These are phyloP conservation scores for Penicillium chermesinum DNA, from an alignment of 495 filamentous ascomycete species.

Conservation along the genomic window DNA sequence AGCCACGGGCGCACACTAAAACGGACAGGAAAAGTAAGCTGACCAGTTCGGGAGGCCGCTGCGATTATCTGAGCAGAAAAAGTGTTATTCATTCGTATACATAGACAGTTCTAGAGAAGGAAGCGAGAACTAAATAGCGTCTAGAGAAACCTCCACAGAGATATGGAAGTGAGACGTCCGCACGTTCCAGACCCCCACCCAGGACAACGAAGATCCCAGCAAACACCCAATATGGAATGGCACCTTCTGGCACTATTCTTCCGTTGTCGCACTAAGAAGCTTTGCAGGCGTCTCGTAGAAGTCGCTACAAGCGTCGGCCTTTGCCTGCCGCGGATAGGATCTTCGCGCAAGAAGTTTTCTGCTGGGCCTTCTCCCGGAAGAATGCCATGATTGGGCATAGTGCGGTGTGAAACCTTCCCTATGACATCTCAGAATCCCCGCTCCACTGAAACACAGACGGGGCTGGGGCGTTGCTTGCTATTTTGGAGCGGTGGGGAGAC, in stretches of 20 bases:
- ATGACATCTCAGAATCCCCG: conserved; percentile 1
- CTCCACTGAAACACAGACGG: conserved; percentile 12
- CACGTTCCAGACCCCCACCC: background rate
- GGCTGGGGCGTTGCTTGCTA: background rate
- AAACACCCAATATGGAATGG: background rate
- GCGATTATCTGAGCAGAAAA: background rate
- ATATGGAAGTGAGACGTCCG: too few relatives aligned
- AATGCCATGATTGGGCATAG: background rate
- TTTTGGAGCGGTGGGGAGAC: too few relatives aligned
- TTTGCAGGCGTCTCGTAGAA: too few relatives aligned
- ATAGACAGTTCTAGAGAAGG: background rate
- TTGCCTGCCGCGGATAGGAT: conserved; percentile 3
- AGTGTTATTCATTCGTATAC: background rate
- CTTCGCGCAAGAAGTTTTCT: background rate
- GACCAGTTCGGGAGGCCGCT: background rate
- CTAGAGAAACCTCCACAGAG: too few relatives aligned
- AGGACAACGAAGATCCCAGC: background rate
- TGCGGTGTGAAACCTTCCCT: conserved; percentile 18
- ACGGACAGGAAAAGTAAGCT: background rate
- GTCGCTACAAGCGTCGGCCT: too few relatives aligned
- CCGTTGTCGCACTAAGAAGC: background rate
- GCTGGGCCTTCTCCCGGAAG: too few relatives aligned
- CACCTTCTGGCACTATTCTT: background rate
- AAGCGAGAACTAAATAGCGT: background rate
- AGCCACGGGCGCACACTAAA: background rate